phyloP scores from a whole-genome alignment of 805 yeast species.

The Pichia rugopelliculosa region DNA sequence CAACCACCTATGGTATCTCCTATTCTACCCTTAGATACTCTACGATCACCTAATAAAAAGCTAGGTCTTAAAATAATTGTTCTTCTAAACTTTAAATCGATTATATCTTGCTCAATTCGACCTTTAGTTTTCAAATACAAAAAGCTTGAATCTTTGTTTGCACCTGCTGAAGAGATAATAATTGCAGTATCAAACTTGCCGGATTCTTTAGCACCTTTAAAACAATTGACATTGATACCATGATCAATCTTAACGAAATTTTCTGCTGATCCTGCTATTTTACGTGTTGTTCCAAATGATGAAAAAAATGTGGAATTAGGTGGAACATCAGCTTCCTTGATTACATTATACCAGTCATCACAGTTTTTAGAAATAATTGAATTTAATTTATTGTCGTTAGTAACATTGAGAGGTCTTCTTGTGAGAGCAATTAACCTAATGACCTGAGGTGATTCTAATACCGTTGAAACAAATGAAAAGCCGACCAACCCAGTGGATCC shows the following conservation, averaged over 20 bases:
- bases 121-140: constrained; percentile 69
- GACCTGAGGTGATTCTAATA: constrained; percentile 31
- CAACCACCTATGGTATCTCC: constrained; percentile 28
- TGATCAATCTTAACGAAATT: constrained; percentile 67
- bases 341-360: constrained; percentile 40
- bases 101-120: constrained; percentile 60
- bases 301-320: constrained; percentile 44
- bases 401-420: constrained; percentile 34
- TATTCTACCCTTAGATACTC: constrained; percentile 30
- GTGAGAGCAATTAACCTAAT: constrained; percentile 40
- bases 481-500: constrained; percentile 86
- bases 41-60: constrained; percentile 56
- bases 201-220: constrained; percentile 62
- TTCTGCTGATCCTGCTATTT: constrained; percentile 64
- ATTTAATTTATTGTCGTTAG: constrained; percentile 20
- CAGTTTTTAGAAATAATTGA: constrained; percentile 40
- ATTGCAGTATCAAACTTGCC: constrained; percentile 61
- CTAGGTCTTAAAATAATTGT: constrained; percentile 80
- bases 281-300: constrained; percentile 70
- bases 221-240: constrained; percentile 61
- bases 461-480: constrained; percentile 40
- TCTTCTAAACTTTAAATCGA: constrained; percentile 55
- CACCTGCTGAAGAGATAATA: constrained; percentile 60
- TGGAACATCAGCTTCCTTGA: constrained; percentile 23
- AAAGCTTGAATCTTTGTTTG: constrained; percentile 47